Evolutionary conservation across 2,329 filamentous ascomycete species (phyloP).

Genomic region (Cladobotryum protrusum): DNA sequence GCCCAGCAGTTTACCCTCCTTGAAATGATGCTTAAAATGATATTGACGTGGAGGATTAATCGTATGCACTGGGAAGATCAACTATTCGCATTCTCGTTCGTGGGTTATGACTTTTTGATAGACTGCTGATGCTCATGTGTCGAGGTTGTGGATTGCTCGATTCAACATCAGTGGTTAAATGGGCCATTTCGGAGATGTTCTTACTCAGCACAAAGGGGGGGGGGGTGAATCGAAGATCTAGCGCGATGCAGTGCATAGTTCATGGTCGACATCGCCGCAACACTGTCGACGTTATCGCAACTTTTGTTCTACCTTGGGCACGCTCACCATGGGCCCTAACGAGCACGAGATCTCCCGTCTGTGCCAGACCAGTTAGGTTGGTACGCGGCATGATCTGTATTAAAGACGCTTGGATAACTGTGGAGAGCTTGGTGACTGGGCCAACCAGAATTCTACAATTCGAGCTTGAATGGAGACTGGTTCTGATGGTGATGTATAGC

Average conservation of each 20-base stretch:
- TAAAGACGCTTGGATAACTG: slow-evolving; percentile 61
- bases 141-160: slow-evolving; percentile 75
- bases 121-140: slow-evolving; percentile 64
- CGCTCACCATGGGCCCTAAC: slow-evolving; percentile 71
- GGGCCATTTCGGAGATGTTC: slow-evolving; percentile 75
- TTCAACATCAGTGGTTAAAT: slow-evolving; percentile 88
- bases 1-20: slow-evolving; percentile 81
- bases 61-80: slow-evolving; percentile 71
- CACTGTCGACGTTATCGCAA: slow-evolving; percentile 73
- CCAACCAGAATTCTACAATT: slow-evolving; percentile 73
- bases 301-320: slow-evolving; percentile 76
- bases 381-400: slow-evolving; percentile 62
- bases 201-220: slow-evolving; percentile 66
- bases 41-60: slow-evolving; percentile 85
- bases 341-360: slow-evolving; percentile 64
- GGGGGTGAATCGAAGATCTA: slow-evolving; percentile 66
- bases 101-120: slow-evolving; percentile 81
- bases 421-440: slow-evolving; percentile 66
- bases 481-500: slow-evolving; percentile 67
- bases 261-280: slow-evolving; percentile 72
- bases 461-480: slow-evolving; percentile 72
- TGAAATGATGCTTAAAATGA: slow-evolving; percentile 78
- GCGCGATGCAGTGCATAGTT: slow-evolving; percentile 72
- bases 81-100: slow-evolving; percentile 59
- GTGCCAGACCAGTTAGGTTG: slow-evolving; percentile 62